These are phyloP conservation scores for Nicotiana sylvestris DNA, from an alignment of 257 asterid species.

Conservation along the genomic window DNA sequence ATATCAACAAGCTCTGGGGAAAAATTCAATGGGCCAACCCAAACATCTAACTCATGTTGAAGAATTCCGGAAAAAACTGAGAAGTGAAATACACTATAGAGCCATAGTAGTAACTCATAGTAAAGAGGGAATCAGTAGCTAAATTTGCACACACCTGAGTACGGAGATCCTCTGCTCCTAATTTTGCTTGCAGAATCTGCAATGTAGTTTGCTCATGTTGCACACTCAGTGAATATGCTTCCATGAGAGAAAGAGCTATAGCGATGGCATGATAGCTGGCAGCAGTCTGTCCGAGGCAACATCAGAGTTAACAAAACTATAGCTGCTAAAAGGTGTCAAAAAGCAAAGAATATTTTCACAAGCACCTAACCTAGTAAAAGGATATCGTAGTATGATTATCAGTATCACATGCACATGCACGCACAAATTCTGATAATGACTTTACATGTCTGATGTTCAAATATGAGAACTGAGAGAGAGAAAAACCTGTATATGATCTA, in stretches of 20 bases:
- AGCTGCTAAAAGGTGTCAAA: slow-evolving; percentile 19
- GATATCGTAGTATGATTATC: neutral
- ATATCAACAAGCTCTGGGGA: neutral
- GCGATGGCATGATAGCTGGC: slow-evolving; percentile 99
- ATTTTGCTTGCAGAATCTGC: slow-evolving; percentile 89
- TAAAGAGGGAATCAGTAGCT: neutral
- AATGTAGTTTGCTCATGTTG: slow-evolving; percentile 99
- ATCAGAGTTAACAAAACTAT: slow-evolving; percentile 12
- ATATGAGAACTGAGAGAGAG: slow-evolving; percentile 38
- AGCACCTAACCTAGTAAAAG: slow-evolving; percentile 11
- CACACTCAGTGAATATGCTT: slow-evolving; percentile 94
- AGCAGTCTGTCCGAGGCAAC: slow-evolving; percentile 75
- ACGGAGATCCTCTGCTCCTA: slow-evolving; percentile 96
- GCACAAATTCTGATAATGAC: neutral
- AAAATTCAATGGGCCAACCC: neutral
- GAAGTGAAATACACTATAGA: neutral
- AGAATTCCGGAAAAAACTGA: neutral
- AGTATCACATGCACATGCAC: neutral
- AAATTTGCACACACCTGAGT: slow-evolving; percentile 64
- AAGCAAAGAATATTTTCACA: slow-evolving; percentile 16
- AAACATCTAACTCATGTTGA: neutral
- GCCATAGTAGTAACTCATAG: neutral
- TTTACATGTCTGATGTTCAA: slow-evolving; percentile 2
- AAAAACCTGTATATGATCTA: slow-evolving; percentile 94
- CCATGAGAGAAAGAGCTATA: slow-evolving; percentile 98